Evolutionary conservation across 257 asterid genomes (phyloP), one percentile per base, ranked within the genome.

Genomic region (Ophiorrhiza pumila): DNA sequence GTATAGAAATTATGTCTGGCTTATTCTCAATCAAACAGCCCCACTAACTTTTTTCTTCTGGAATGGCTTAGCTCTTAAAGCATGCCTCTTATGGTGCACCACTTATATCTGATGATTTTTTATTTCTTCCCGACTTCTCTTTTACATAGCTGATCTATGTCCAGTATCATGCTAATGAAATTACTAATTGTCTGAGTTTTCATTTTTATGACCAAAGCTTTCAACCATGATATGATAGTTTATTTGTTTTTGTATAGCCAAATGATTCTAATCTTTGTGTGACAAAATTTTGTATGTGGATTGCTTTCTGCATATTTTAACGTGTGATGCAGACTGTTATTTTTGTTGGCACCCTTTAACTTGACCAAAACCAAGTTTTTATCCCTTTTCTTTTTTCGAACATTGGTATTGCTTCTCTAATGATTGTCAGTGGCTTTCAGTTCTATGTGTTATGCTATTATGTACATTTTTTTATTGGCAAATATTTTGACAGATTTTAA

Each of bases 401-500:
- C 27, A 64, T 34, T 20, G 27, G 18, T 25, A 47, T 64, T 64
- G n/a, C 52, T 34, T 64, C 23, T 39, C 2, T 15, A n/a, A n/a
- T 23, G 20, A 20, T 37, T 63, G 9, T 20, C 42, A 13, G 8
- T 10, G 47, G 31, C 2, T 32, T 13, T 25, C 27, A 14, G 46
- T 57, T 67, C 20, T 20, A 45, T 60, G 58, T 25, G 22, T 25
- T 46, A 29, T 70, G 29, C 18, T 46, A 50, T 71, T 66, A 11
- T 64, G 15, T 35, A 13, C 4, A n/a, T n/a, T 45, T 11, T 41
- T 39, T 52, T 32, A 9, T 63, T 57, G 64, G 64, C 9, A 39
- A 42, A 1, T 20, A 39, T 56, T 7, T 71, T 58, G 60, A 65
- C 89, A 94, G 99, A 94, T 94, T 69, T 77, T 98, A 47, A 88